Conservation (phyloP, 2,329 filamentous ascomycete genomes). For the Claviceps sp. region DNA sequence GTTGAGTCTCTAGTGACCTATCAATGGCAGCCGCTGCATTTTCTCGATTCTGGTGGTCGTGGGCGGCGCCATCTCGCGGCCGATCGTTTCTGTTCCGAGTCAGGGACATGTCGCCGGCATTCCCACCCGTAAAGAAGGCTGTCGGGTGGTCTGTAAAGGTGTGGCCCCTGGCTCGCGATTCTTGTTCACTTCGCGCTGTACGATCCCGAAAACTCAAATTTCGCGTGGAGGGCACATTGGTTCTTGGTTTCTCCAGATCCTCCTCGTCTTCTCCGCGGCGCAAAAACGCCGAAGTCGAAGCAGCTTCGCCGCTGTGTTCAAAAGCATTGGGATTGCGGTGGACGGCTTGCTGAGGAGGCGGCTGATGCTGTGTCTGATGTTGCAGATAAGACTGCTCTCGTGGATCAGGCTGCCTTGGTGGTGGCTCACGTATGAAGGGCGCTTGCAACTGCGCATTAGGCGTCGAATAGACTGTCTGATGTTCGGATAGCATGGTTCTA, state of each 20-base stretch:
- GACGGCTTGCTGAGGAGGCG: background rate
- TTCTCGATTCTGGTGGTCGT: constrained; percentile 35
- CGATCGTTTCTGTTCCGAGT: constrained; percentile 43
- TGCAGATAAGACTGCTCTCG: background rate
- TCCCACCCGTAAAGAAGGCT: constrained; percentile 14
- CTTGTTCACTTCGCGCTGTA: constrained; percentile 30
- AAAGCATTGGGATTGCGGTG: background rate
- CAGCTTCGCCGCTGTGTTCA: constrained; percentile 8
- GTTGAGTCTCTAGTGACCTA: background rate
- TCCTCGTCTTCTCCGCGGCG: constrained; percentile 10
- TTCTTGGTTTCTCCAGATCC: constrained; percentile 10
- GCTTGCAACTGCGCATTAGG: background rate
- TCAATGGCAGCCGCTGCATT: constrained; percentile 19
- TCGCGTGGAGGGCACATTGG: constrained; percentile 31
- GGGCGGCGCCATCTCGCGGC: constrained; percentile 42
- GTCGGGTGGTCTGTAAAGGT: constrained; percentile 10
- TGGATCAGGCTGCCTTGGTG: background rate
- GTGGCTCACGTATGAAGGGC: background rate
- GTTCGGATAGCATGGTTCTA: constrained; percentile 8
- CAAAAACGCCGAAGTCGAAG: constrained; percentile 11
- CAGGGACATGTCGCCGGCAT: constrained; percentile 22
- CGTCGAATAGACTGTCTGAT: background rate
- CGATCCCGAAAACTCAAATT: constrained; percentile 50
- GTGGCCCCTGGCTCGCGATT: constrained; percentile 17
- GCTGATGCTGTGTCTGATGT: background rate